Percentiles rank a stretch among this genome's conserved stretches.
phyloP scores from a whole-genome alignment of 129 eudicot species.

The Kitagawia praeruptora region DNA sequence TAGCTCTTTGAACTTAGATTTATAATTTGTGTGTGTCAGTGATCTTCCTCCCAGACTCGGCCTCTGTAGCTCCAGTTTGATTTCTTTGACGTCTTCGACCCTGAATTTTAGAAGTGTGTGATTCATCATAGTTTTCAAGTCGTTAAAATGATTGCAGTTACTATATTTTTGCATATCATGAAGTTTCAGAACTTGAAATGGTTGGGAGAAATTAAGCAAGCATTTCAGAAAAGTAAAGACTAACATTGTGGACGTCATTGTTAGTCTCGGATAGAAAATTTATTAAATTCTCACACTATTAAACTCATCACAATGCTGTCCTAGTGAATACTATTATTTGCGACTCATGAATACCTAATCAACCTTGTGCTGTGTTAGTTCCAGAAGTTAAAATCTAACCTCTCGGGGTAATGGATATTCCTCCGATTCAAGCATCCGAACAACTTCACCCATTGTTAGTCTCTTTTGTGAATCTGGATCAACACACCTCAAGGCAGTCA shows the following conservation, averaged over 20 bases:
- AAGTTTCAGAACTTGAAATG: not conserved
- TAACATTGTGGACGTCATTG: too few relatives aligned
- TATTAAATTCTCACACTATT: not conserved
- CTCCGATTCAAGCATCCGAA: constrained; percentile 80
- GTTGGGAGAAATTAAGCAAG: not conserved
- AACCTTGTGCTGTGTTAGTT: not conserved
- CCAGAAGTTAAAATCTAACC: constrained; percentile 29
- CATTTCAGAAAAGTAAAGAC: not conserved
- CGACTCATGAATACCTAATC: not conserved
- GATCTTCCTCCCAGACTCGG: constrained; percentile 40
- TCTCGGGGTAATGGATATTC: constrained; percentile 69
- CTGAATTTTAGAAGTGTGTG: constrained; percentile 20
- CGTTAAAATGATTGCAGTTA: not conserved
- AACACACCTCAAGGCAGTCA: constrained; percentile 78
- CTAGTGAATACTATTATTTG: not conserved
- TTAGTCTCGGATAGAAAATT: too few relatives aligned
- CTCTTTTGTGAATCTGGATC: constrained; percentile 79
- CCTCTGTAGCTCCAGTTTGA: constrained; percentile 38
- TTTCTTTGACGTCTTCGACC: constrained; percentile 52
- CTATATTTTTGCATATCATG: not conserved
- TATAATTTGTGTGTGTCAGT: constrained; percentile 32
- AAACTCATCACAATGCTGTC: not conserved
- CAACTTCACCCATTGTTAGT: constrained; percentile 76
- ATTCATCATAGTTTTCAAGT: not conserved
- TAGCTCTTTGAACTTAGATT: not conserved